phyloP scores from a whole-genome alignment of 1,284 basidiomycete genomes.

The Pyrrhoderma noxium region DNA sequence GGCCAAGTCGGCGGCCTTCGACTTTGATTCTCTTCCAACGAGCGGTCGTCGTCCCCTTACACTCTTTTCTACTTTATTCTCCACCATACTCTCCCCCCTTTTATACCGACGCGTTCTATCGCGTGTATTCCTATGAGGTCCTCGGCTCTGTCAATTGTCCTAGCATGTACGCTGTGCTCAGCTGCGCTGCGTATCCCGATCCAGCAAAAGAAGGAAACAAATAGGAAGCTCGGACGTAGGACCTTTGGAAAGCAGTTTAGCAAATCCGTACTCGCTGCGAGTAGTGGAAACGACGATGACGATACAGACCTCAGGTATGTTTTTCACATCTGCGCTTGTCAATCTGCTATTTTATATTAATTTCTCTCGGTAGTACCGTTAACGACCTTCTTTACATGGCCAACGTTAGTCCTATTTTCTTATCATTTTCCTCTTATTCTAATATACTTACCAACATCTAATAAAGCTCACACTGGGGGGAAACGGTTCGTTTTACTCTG shows the following conservation, averaged over 20 bases:
- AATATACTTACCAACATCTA: background rate
- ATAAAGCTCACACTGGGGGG: conserved; percentile 56
- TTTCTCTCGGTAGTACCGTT: conserved; percentile 45
- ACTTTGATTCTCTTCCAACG: background rate
- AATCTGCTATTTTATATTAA: conserved; percentile 20
- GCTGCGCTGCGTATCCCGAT: conserved; percentile 16
- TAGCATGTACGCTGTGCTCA: conserved; percentile 9
- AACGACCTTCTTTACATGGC: conserved; percentile 70
- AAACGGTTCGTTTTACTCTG: conserved; percentile 36
- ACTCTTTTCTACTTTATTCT: conserved; percentile 16
- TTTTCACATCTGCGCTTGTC: background rate
- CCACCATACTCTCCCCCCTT: conserved; percentile 15
- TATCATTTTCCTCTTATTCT: background rate
- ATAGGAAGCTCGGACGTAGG: conserved; percentile 7
- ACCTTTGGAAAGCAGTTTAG: background rate
- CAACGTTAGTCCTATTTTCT: conserved; percentile 42
- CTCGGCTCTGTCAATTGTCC: conserved; percentile 15
- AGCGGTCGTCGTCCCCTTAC: conserved; percentile 9
- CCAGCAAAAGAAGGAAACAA: conserved; percentile 5
- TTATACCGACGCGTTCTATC: conserved; percentile 19
- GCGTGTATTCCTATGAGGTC: conserved; percentile 19
- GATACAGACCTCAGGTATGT: conserved; percentile 29
- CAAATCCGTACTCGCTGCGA: conserved; percentile 1
- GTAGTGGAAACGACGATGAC: conserved; percentile 16
- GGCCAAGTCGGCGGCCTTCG: background rate